phyloP scores from a whole-genome alignment of 2,329 filamentous ascomycete genomes.

The Alternaria angustiovoidea region DNA sequence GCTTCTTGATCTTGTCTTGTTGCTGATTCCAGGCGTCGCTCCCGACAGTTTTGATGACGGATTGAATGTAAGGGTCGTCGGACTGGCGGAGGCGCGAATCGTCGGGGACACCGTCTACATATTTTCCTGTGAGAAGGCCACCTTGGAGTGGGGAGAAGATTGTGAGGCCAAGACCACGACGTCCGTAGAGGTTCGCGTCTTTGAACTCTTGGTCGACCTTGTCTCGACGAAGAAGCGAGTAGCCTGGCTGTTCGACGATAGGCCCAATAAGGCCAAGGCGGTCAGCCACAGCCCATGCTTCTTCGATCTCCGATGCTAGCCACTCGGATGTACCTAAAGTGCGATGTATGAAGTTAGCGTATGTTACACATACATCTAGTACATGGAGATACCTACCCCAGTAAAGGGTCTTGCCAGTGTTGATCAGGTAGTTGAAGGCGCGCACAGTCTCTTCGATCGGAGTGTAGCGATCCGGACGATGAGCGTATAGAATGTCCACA shows the following conservation, averaged over 20 bases:
- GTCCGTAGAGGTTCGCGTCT: slow-evolving; percentile 61
- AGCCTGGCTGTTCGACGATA: slow-evolving; percentile 63
- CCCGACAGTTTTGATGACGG: slow-evolving; percentile 50
- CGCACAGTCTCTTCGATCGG: slow-evolving; percentile 76
- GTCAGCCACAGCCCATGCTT: slow-evolving; percentile 66
- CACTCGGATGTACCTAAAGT: slow-evolving; percentile 61
- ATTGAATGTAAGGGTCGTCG: slow-evolving; percentile 64
- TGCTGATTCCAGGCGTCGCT: slow-evolving; percentile 63
- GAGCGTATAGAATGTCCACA: slow-evolving; percentile 74
- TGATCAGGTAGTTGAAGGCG: slow-evolving; percentile 74
- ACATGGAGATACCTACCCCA: slow-evolving; percentile 55
- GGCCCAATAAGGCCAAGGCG: slow-evolving; percentile 66
- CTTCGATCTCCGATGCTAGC: slow-evolving; percentile 66
- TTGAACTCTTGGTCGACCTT: slow-evolving; percentile 67
- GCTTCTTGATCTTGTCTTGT: slow-evolving; percentile 64
- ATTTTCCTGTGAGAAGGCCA: slow-evolving; percentile 68
- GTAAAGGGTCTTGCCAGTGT: slow-evolving; percentile 72
- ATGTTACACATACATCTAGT: no score
- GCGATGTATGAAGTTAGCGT: no score
- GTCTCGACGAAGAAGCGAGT: slow-evolving; percentile 65
- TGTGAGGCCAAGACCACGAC: slow-evolving; percentile 63
- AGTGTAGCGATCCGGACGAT: slow-evolving; percentile 71
- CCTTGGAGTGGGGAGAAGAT: slow-evolving; percentile 64
- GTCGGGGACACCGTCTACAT: slow-evolving; percentile 67
- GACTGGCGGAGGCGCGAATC: slow-evolving; percentile 65